phyloP scores from a whole-genome alignment of 2,329 filamentous ascomycete genomes.

The Hymenoscyphus linearis region DNA sequence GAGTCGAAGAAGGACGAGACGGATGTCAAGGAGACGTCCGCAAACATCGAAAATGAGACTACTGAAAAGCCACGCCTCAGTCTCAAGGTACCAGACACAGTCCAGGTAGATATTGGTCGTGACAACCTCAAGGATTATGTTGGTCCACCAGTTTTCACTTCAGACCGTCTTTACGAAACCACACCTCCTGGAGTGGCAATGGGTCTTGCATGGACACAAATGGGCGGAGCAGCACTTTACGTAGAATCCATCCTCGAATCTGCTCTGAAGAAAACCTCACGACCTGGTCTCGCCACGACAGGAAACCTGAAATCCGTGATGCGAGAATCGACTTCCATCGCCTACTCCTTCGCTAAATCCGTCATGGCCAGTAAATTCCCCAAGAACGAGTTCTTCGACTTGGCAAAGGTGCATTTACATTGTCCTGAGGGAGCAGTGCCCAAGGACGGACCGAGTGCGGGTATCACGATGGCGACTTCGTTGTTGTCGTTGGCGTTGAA shows the following conservation, averaged over 20 bases:
- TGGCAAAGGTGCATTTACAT: constrained; percentile 90
- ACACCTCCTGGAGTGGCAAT: constrained; percentile 94
- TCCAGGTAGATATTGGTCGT: constrained; percentile 81
- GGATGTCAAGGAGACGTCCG: constrained; percentile 57
- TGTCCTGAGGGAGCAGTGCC: constrained; percentile 94
- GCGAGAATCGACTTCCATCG: constrained; percentile 95
- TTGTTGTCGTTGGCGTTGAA: constrained; percentile 81
- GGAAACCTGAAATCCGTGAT: constrained; percentile 95
- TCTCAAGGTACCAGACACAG: constrained; percentile 76
- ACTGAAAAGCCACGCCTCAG: constrained; percentile 66
- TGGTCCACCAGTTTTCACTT: constrained; percentile 90
- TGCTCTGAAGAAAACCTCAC: constrained; percentile 65
- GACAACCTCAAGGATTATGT: constrained; percentile 95
- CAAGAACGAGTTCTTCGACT: constrained; percentile 92
- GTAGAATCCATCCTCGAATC: constrained; percentile 94
- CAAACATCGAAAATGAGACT: constrained; percentile 49
- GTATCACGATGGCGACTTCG: constrained; percentile 97
- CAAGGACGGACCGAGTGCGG: constrained; percentile 89
- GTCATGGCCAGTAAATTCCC: constrained; percentile 80
- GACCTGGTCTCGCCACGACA: constrained; percentile 80
- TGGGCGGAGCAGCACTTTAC: constrained; percentile 94
- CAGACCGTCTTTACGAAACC: constrained; percentile 88
- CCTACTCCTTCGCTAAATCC: constrained; percentile 92
- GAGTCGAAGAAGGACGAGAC: constrained; percentile 62
- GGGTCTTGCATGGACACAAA: constrained; percentile 96